Evolutionary conservation across 2,329 filamentous ascomycete species (phyloP).

Genomic region (Sordariomycetes sp.): DNA sequence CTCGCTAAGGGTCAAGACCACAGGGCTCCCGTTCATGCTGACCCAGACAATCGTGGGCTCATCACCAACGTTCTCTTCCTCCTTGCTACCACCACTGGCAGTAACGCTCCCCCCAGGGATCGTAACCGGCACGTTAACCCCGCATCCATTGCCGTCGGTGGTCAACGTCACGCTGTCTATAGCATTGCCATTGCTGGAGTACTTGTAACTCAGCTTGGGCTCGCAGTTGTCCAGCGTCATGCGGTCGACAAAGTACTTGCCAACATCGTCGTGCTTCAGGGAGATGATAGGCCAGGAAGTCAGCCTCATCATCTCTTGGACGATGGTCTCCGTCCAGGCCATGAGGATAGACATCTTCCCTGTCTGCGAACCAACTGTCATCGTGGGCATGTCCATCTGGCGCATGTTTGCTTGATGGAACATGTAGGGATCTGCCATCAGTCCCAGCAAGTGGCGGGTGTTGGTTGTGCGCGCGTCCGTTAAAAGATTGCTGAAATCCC

Average conservation of each 20-base stretch:
- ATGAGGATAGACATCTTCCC: conserved; percentile 43
- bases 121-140: conserved; percentile 42
- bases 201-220: conserved; percentile 36
- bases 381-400: conserved; percentile 33
- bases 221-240: conserved; percentile 41
- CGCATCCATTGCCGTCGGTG: conserved; percentile 38
- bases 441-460: conserved; percentile 44
- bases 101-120: conserved; percentile 33
- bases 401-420: conserved; percentile 57
- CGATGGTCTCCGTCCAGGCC: conserved; percentile 45
- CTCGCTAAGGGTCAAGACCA: conserved; percentile 26
- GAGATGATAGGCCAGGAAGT: conserved; percentile 14
- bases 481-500: conserved; percentile 42
- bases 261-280: conserved; percentile 34
- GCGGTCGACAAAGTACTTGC: conserved; percentile 39
- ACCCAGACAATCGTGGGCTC: conserved; percentile 44
- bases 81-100: conserved; percentile 27
- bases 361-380: conserved; percentile 36
- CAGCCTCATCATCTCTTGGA: conserved; percentile 43
- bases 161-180: conserved; percentile 42
- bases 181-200: conserved; percentile 26
- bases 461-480: conserved; percentile 40
- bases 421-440: conserved; percentile 48
- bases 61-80: conserved; percentile 42
- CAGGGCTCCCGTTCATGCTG: conserved; percentile 29